Evolutionary conservation across 441 rosid genomes (phyloP), one percentile per base, ranked within the genome.

Genomic region (Melastoma candidum): DNA sequence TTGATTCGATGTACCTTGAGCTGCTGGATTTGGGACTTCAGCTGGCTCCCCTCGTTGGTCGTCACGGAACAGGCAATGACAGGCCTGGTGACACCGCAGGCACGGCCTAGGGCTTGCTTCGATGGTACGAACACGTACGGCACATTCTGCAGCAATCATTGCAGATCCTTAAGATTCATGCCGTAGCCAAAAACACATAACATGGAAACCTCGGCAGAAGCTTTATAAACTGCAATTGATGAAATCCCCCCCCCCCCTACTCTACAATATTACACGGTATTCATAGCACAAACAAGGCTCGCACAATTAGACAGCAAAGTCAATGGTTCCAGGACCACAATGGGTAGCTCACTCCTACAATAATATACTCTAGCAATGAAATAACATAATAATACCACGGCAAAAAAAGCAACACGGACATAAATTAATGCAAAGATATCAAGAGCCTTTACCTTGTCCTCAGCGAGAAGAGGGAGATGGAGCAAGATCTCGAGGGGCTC

Each of bases 41-140:
- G 63, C 55, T 82, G 94, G 67, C 97, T 82, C 7, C 75, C 96
- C 54, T 88, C 98, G 26, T 84, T 86, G 26, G 95, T 59, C n/a
- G 83, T 82, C 52, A 92, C 94, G 0, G 98, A 92, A 63, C 87
- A 79, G 46, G 98, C 82, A 46, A 93, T 93, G 46, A 88, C 98
- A 14, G 95, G 80, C 65, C 97, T 85, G 47, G 97, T 85, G 45
- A 88, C 98, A n/a, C 98, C 98, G n/a, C 95, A 88, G 2, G 98
- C 98, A 60, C 98, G 72, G 54, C 97, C 98, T 51, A 88, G 90
- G 10, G 95, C 95, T 79, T 84, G 84, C 69, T 88, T 93, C 50
- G 95, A 88, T 8, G 95, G 98, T 9, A 92, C 98, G 77, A 92
- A 92, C 17, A 93, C 97, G 51, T 88, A 92, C 0, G 97, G 98